A percentile compares a stretch with the other conserved stretches of the same genome.
Evolutionary conservation across 306 rosid genomes (phyloP).

Genomic region (Fragaria vesca): DNA sequence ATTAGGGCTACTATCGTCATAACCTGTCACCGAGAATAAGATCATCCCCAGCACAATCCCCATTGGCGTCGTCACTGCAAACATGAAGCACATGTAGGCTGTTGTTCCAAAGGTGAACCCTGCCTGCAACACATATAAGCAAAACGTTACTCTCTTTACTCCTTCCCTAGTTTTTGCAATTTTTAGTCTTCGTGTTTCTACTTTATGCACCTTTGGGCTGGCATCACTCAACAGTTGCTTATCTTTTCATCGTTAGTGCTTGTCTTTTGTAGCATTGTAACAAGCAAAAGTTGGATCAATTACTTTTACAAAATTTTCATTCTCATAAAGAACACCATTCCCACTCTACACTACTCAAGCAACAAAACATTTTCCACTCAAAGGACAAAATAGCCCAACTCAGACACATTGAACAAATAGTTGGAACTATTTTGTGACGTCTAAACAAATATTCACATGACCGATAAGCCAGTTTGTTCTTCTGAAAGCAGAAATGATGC

Average conservation of each 20-base stretch:
- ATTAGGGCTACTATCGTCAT: conserved; percentile 73
- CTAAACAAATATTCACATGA: background rate
- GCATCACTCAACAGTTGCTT: background rate
- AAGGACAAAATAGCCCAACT: background rate
- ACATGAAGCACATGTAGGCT: conserved; percentile 91
- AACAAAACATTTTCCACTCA: background rate
- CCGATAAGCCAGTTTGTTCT: background rate
- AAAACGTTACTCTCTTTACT: background rate
- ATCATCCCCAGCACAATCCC: conserved; percentile 84
- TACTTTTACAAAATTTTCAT: background rate
- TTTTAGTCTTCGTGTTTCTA: background rate
- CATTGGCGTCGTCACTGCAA: conserved; percentile 89
- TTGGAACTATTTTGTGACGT: background rate
- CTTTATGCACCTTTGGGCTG: background rate
- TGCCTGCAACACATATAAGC: conserved; percentile 48
- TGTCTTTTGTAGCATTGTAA: background rate
- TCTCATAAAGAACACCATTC: background rate
- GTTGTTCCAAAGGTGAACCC: conserved; percentile 69
- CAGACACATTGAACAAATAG: background rate
- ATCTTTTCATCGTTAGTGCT: background rate
- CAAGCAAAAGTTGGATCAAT: background rate
- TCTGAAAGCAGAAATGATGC: background rate
- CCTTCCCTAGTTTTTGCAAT: background rate
- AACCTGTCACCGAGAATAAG: conserved; percentile 74
- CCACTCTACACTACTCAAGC: background rate